Evolutionary conservation across 495 filamentous ascomycete genomes (phyloP), one percentile per base, ranked within the genome.

Genomic region (Parathielavia hyrcaniae): DNA sequence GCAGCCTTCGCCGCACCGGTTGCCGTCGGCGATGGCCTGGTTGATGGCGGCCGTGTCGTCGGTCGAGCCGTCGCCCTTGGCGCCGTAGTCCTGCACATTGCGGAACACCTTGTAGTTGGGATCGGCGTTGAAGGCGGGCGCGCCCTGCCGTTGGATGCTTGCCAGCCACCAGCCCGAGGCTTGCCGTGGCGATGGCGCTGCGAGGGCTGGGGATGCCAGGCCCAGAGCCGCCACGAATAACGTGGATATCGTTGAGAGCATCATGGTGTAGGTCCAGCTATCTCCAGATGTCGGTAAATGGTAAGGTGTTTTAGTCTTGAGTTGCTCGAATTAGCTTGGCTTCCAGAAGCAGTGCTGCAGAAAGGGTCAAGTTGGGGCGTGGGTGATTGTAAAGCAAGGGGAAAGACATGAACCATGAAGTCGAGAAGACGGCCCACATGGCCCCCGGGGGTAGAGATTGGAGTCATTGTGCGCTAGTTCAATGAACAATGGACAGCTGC

Each of bases 21-120:
- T 77, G 23, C 89, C 89, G 46, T 84, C 82, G 11, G 81, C 75
- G 59, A 96, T 89, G 34, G 91, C 91, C 57, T 77, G 71, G 73
- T 96, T 95, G 78, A 96, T 93, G n/a, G 91, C 90, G 17, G 69
- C 84, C 2, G 89, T 92, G 67, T 96, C 91, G 69, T 97, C 91
- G 5, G 86, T 89, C 1, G 77, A 70, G 26, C 90, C 90, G 57
- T 93, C 87, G 68, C 86, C 86, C 78, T 59, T 54, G 38, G 56
- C 50, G 57, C 61, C 57, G 65, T 81, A 93, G 62, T 95, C 91
- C 72, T 79, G 85, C 30, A 97, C 90, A 67, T 97, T 95, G 41
- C 91, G 87, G 71, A 83, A 96, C 20, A 96, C 78, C 67, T 90
- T 79, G 69, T 90, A 93, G 56, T 49, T 53, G 48, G 64, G 30